phyloP scores from a whole-genome alignment of 495 filamentous ascomycete genomes.

The Talaromyces thailandensis region DNA sequence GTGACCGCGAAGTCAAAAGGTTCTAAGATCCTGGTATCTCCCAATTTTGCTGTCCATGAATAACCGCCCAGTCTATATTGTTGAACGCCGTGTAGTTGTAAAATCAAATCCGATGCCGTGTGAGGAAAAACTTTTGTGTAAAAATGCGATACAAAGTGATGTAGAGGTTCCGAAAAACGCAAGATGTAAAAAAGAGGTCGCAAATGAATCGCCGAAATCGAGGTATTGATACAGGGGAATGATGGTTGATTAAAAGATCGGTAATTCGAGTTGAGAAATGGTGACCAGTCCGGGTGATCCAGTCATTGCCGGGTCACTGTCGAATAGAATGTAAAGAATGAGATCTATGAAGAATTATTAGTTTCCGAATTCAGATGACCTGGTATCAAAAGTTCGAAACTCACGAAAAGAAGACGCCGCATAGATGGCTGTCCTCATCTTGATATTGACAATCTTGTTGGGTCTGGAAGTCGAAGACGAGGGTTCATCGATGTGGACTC shows the following conservation, averaged over 20 bases:
- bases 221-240: background rate
- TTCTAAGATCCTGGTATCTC: conserved; percentile 40
- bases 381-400: background rate
- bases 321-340: background rate
- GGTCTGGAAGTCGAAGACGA: background rate
- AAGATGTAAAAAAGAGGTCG: background rate
- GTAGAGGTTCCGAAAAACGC: conserved; percentile 2
- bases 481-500: background rate
- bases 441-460: background rate
- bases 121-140: background rate
- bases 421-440: background rate
- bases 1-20: conserved; percentile 35
- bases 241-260: background rate
- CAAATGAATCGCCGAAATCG: background rate
- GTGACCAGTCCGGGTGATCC: background rate
- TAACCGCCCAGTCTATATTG: conserved; percentile 3
- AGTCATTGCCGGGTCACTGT: background rate
- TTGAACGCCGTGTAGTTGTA: background rate
- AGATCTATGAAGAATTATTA: background rate
- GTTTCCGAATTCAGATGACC: background rate
- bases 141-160: background rate
- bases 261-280: background rate
- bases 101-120: conserved; percentile 1
- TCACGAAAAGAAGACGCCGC: background rate
- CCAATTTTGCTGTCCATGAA: conserved; percentile 13